Conservation (phyloP, 2,329 filamentous ascomycete species). For the Pyrenophora graminea region DNA sequence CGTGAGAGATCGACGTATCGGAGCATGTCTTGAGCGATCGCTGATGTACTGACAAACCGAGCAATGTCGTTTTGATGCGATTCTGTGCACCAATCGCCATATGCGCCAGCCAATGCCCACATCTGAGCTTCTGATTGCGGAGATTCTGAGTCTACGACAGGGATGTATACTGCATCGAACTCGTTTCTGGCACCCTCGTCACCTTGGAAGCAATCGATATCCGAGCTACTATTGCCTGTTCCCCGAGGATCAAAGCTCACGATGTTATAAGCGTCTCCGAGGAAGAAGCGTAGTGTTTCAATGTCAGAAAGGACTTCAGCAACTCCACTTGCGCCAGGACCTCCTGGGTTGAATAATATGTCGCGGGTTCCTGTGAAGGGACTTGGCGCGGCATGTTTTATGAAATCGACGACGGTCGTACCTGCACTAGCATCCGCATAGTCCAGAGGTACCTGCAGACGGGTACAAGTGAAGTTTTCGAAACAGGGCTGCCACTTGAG, state of each 20-base stretch:
- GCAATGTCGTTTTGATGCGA: not conserved
- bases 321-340: not conserved
- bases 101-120: not conserved
- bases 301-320: not conserved
- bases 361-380: not conserved
- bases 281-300: not conserved
- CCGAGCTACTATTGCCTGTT: not conserved
- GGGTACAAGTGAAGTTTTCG: slow-evolving; percentile 1
- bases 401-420: slow-evolving; percentile 1
- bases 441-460: slow-evolving; percentile 2
- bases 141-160: not conserved
- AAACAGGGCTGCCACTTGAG: not conserved
- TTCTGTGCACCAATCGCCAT: not conserved
- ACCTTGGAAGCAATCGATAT: not conserved
- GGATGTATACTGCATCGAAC: not conserved
- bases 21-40: not conserved
- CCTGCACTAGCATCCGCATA: not conserved
- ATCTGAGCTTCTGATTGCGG: not conserved
- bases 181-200: not conserved
- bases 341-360: not conserved
- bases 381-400: not conserved
- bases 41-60: not conserved
- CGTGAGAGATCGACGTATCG: not conserved
- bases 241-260: not conserved
- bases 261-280: not conserved